A percentile compares a stretch with the other conserved stretches of the same genome.
Evolutionary conservation across 2,329 filamentous ascomycete species (phyloP).

Genomic region (Neonectria neomacrospora): DNA sequence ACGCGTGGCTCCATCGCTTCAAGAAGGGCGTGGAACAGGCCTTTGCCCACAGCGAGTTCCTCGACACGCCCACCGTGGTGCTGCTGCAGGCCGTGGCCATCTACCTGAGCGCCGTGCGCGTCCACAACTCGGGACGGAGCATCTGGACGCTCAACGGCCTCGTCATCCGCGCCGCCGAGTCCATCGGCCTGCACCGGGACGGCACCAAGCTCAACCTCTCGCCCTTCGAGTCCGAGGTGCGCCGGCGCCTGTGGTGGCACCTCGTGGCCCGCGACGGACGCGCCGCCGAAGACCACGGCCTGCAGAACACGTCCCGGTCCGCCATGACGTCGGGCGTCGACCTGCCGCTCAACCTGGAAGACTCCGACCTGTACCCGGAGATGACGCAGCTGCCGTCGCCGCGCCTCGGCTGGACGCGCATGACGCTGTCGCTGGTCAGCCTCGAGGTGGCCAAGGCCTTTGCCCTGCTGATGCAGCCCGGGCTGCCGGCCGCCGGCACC

Average conservation of each 20-base stretch:
- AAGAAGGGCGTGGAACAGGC: constrained; percentile 52
- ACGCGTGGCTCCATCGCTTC: constrained; percentile 42
- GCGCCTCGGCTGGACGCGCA: constrained; percentile 65
- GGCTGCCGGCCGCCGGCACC: constrained; percentile 10
- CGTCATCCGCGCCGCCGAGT: constrained; percentile 58
- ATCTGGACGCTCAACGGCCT: constrained; percentile 57
- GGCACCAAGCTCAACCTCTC: constrained; percentile 57
- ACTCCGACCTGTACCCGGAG: constrained; percentile 57
- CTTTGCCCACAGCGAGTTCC: constrained; percentile 52
- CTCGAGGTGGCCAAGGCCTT: constrained; percentile 57
- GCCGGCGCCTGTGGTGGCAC: constrained; percentile 66
- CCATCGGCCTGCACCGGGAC: constrained; percentile 66
- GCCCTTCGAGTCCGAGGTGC: constrained; percentile 65
- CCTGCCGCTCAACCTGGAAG: constrained; percentile 67
- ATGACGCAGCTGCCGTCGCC: constrained; percentile 60
- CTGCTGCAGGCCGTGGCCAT: constrained; percentile 52
- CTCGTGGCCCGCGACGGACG: constrained; percentile 61
- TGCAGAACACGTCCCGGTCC: constrained; percentile 34
- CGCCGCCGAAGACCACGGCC: constrained; percentile 67
- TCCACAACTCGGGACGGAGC: constrained; percentile 49
- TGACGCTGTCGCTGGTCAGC: constrained; percentile 65
- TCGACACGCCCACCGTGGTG: constrained; percentile 52
- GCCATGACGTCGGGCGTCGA: constrained; percentile 53
- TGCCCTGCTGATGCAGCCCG: constrained; percentile 39
- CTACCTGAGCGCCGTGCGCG: constrained; percentile 49